phyloP scores from a whole-genome alignment of 371 early-diverging fungal species.

The Spiromyces aspiralis region DNA sequence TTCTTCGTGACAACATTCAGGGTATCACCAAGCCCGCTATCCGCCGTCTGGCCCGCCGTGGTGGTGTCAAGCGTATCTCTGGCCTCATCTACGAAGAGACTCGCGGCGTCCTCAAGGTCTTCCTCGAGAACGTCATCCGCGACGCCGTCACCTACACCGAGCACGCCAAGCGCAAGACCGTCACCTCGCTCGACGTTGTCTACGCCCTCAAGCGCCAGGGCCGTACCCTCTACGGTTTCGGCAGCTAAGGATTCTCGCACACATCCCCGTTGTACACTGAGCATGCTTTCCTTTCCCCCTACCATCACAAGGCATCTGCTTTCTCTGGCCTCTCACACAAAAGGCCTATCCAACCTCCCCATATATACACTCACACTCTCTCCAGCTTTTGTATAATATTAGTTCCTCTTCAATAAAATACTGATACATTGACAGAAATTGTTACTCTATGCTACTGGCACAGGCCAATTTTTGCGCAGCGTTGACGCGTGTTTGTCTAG shows the following conservation, averaged over 20 bases:
- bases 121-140: slow-evolving; percentile 96
- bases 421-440: background rate
- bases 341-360: too few species aligned
- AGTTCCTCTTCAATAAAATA: background rate
- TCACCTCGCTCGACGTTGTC: slow-evolving; percentile 87
- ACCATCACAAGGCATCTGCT: too few species aligned
- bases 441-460: background rate
- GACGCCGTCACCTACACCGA: slow-evolving; percentile 98
- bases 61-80: slow-evolving; percentile 99
- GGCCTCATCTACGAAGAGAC: slow-evolving; percentile 99
- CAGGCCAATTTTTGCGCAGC: background rate
- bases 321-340: too few species aligned
- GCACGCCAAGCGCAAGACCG: slow-evolving; percentile 99
- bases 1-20: slow-evolving; percentile 96
- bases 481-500: too few species aligned
- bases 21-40: slow-evolving; percentile 99
- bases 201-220: slow-evolving; percentile 98
- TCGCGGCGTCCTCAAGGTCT: slow-evolving; percentile 90
- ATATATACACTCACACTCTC: background rate
- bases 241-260: slow-evolving; percentile 15
- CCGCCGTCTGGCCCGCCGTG: slow-evolving; percentile 99
- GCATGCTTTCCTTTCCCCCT: too few species aligned
- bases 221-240: slow-evolving; percentile 79
- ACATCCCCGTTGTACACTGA: too few species aligned
- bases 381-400: background rate